These are phyloP conservation scores for Lumnitzera littorea DNA, from an alignment of 345 rosid genomes.

Conservation along the genomic window DNA sequence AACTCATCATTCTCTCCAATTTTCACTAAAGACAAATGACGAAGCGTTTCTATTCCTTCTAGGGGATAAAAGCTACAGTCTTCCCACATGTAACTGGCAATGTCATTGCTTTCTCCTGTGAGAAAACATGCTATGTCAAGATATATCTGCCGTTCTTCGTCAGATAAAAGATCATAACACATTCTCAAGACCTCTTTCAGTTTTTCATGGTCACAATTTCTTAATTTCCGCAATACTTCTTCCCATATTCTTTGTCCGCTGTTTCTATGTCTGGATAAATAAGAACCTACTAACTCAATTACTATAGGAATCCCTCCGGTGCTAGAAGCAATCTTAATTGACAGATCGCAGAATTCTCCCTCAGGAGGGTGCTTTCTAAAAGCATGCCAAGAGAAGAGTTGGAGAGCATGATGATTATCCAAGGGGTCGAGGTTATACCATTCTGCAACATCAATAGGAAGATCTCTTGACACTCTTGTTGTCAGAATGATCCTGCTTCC, in stretches of 20 bases:
- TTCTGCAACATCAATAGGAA: too few relatives aligned
- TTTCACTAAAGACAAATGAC: not conserved
- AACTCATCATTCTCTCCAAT: not conserved
- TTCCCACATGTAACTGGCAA: not conserved
- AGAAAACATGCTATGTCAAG: constrained; percentile 18
- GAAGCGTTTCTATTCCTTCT: not conserved
- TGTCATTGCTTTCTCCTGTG: not conserved
- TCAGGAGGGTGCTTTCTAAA: not conserved
- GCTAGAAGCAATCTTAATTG: not conserved
- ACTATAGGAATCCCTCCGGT: constrained; percentile 3
- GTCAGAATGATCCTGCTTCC: constrained; percentile 4
- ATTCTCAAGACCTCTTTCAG: not conserved
- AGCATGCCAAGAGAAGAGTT: constrained; percentile 3
- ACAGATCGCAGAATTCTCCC: not conserved
- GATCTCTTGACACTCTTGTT: fast-evolving
- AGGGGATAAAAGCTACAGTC: not conserved
- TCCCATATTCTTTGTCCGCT: not conserved
- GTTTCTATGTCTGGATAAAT: not conserved
- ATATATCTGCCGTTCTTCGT: not conserved
- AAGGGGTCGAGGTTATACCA: not conserved
- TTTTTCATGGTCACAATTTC: not conserved
- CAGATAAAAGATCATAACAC: constrained; percentile 4
- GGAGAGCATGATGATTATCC: not conserved
- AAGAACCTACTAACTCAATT: not conserved
- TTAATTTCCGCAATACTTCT: not conserved